These are phyloP conservation scores for Suillus placidus DNA, from an alignment of 768 basidiomycete species.

Conservation along the genomic window DNA sequence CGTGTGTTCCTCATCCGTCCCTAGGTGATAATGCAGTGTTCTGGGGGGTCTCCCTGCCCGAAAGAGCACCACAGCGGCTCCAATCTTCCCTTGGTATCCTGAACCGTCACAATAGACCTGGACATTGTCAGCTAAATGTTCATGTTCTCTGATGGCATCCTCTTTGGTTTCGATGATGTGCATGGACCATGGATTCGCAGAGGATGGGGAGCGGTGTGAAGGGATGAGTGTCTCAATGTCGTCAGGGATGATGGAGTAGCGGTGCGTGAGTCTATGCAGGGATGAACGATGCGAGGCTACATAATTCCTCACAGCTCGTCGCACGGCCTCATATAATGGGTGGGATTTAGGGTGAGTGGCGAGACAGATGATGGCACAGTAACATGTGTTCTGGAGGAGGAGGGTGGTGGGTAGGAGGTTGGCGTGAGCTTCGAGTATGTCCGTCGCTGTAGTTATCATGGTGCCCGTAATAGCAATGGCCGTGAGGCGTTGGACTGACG, in stretches of 20 bases:
- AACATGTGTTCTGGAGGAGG: background rate
- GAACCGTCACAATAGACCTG: constrained; percentile 22
- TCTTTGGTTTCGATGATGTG: background rate
- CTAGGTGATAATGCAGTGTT: constrained; percentile 7
- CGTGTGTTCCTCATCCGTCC: constrained; percentile 9
- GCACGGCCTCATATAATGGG: background rate
- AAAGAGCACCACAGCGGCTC: constrained; percentile 12
- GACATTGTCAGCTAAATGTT: rapidly evolving
- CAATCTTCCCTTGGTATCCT: background rate
- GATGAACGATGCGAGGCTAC: background rate
- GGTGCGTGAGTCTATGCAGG: background rate
- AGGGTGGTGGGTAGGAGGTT: background rate
- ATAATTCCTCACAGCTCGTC: background rate
- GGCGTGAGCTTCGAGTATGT: background rate
- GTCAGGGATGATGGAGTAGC: background rate
- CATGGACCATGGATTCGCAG: rapidly evolving
- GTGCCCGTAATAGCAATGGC: rapidly evolving
- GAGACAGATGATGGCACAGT: rapidly evolving
- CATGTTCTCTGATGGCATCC: background rate
- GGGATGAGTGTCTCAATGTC: background rate
- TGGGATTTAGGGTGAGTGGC: background rate
- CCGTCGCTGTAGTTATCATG: rapidly evolving
- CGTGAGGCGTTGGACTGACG: rapidly evolving
- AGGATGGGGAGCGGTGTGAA: rapidly evolving
- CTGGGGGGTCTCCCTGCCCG: background rate